Base-by-base conservation (phyloP, 805 yeast species). In the Saturnispora kantuleensis region DNA sequence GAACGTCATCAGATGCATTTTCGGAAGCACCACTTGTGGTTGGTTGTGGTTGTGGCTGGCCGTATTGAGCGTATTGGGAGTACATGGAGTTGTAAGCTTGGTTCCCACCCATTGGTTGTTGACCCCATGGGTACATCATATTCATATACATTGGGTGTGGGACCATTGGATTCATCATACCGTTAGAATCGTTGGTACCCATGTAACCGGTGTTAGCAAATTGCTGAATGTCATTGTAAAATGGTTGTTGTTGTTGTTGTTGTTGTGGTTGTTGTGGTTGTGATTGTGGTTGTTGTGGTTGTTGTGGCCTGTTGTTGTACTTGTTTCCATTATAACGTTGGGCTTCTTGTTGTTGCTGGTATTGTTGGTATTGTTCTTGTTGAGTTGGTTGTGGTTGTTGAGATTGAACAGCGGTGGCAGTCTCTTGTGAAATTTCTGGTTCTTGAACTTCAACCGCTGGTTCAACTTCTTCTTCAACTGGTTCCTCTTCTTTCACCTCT, bases 301-400 rank as follows among this genome's bases (percentile, higher is more conserved):
- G 51, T 38, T 50, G 51, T 39, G 33, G 50, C 44, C 45, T 35
- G 18, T 45, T 47, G 42, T 40, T 38, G 46, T 50, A 31, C 13
- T 32, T 37, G 39, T 34, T 18, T 31, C 41, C 44, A 48, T 46
- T 42, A 21, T 21, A 21, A 21, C 26, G 42, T 39, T 39, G 42
- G 18, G 29, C 37, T n/a, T 31, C 28, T n/a, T 15, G 50, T 39
- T 36, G 46, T 37, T 41, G 46, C 34, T 31, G 54, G 69, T 42
- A 59, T 63, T 45, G 69, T 68, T 57, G 64, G 66, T 45, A 62
- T 59, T 17, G 55, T 48, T 9, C 50, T 36, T 30, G 49, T 21
- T 26, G 55, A 21, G 15, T 56, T 41, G 29, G 59, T 45, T 18
- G 59, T 43, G 47, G 61, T 29, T 18, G 52, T 38, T 45, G 52